Conservation (phyloP, 106 monocot species). For the Platanthera zijinensis region DNA sequence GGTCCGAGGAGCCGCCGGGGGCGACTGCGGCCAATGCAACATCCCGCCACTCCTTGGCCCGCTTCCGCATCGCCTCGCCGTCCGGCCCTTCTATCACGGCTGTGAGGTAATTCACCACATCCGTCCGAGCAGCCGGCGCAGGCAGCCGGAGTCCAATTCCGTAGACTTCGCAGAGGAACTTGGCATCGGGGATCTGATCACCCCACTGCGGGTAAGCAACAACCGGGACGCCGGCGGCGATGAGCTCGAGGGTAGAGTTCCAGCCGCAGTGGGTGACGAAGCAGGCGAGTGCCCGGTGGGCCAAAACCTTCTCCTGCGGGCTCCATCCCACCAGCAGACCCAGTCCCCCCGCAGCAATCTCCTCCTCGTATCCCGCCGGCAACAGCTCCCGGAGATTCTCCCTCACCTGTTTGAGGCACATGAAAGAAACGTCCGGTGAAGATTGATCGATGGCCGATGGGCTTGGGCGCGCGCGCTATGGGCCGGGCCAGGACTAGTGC, state of each 20-base stretch:
- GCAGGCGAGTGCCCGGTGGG: conserved; percentile 30
- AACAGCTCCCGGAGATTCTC: conserved; percentile 17
- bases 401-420: conserved; percentile 13
- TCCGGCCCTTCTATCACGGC: conserved; percentile 29
- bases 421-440: neutral
- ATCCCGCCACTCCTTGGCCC: conserved; percentile 21
- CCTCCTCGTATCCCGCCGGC: conserved; percentile 46
- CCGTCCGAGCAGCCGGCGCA: conserved; percentile 19
- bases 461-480: no score
- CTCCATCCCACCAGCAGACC: conserved; percentile 50
- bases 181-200: conserved; percentile 56
- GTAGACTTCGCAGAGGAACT: conserved; percentile 47
- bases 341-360: conserved; percentile 7
- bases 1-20: conserved; percentile 31
- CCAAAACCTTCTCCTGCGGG: conserved; percentile 49
- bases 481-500: no score
- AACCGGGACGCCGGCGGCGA: conserved; percentile 53
- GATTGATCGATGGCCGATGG: no score
- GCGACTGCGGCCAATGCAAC: conserved; percentile 18
- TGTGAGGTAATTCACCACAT: conserved; percentile 25
- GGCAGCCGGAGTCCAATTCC: conserved; percentile 35
- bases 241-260: conserved; percentile 62
- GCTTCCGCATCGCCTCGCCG: conserved; percentile 12
- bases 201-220: conserved; percentile 55
- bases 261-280: conserved; percentile 77